These are phyloP conservation scores for Candida caryicola DNA, from an alignment of 805 yeast genomes.

Conservation along the genomic window DNA sequence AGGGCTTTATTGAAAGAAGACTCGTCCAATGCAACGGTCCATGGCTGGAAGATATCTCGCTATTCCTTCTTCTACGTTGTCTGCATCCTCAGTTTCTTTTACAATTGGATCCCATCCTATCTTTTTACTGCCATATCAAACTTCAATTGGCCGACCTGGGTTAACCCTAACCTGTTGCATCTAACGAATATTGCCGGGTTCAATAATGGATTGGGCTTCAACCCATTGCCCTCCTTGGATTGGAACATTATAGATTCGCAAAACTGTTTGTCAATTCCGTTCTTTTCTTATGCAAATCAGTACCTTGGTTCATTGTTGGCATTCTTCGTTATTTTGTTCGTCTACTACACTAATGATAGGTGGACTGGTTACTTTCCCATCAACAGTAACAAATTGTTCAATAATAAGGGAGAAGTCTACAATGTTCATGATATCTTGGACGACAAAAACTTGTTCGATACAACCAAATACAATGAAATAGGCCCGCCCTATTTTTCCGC, in stretches of 20 bases:
- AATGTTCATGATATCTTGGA: slow-evolving; percentile 47
- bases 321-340: slow-evolving; percentile 28
- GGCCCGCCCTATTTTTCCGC: slow-evolving; percentile 70
- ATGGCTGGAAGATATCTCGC: slow-evolving; percentile 44
- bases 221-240: slow-evolving; percentile 43
- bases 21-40: slow-evolving; percentile 16
- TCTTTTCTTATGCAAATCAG: slow-evolving; percentile 41
- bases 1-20: slow-evolving; percentile 38
- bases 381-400: slow-evolving; percentile 50
- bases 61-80: slow-evolving; percentile 38
- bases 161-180: slow-evolving; percentile 37
- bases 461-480: slow-evolving; percentile 45
- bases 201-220: slow-evolving; percentile 37
- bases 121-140: slow-evolving; percentile 38
- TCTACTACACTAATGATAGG: slow-evolving; percentile 46
- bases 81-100: slow-evolving; percentile 33
- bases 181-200: slow-evolving; percentile 39
- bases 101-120: slow-evolving; percentile 42
- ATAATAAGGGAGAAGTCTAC: slow-evolving; percentile 49
- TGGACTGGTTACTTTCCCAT: slow-evolving; percentile 53
- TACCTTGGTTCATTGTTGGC: slow-evolving; percentile 36
- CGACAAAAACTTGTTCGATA: slow-evolving; percentile 44
- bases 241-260: slow-evolving; percentile 40
- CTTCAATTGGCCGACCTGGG: slow-evolving; percentile 48
- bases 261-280: slow-evolving; percentile 42